phyloP scores from a whole-genome alignment of 2,329 filamentous ascomycete species.

The Ophiosphaerella herpotricha region DNA sequence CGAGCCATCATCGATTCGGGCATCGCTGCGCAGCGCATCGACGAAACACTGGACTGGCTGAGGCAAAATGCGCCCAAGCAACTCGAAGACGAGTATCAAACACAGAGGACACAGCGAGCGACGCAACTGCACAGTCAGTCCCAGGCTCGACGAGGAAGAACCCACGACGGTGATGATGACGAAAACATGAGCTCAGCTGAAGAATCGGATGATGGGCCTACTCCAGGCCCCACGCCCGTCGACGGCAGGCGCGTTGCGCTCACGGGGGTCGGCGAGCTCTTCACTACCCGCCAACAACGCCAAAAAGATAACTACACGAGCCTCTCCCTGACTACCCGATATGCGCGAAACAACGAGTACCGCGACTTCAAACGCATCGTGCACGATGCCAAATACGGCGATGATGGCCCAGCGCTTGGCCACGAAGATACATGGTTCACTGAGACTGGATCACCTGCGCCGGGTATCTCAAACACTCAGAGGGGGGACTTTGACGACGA shows the following conservation, averaged over 20 bases:
- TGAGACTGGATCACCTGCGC: slow-evolving; percentile 51
- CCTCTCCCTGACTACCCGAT: slow-evolving; percentile 49
- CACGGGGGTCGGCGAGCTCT: slow-evolving; percentile 44
- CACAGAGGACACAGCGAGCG: slow-evolving; percentile 44
- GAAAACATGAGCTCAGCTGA: slow-evolving; percentile 40
- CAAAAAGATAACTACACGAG: slow-evolving; percentile 52
- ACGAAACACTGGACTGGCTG: slow-evolving; percentile 51
- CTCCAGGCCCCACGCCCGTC: slow-evolving; percentile 46
- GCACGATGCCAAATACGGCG: slow-evolving; percentile 63
- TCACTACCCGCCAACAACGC: slow-evolving; percentile 43
- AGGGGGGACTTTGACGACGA: slow-evolving; percentile 54
- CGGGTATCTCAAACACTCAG: slow-evolving; percentile 46
- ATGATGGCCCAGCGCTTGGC: slow-evolving; percentile 59
- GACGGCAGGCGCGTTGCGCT: slow-evolving; percentile 40
- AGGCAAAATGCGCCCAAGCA: slow-evolving; percentile 39
- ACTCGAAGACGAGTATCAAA: slow-evolving; percentile 35
- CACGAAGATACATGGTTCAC: slow-evolving; percentile 67
- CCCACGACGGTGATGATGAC: slow-evolving; percentile 16
- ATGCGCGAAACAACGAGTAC: slow-evolving; percentile 65
- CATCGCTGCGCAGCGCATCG: slow-evolving; percentile 52
- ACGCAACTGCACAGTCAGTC: slow-evolving; percentile 39
- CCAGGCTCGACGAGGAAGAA: slow-evolving; percentile 22
- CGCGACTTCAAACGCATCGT: slow-evolving; percentile 64
- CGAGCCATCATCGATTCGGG: slow-evolving; percentile 63
- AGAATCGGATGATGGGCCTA: slow-evolving; percentile 40